Evolutionary conservation across 257 asterid genomes (phyloP).

Genomic region (Solanum medicagineum): DNA sequence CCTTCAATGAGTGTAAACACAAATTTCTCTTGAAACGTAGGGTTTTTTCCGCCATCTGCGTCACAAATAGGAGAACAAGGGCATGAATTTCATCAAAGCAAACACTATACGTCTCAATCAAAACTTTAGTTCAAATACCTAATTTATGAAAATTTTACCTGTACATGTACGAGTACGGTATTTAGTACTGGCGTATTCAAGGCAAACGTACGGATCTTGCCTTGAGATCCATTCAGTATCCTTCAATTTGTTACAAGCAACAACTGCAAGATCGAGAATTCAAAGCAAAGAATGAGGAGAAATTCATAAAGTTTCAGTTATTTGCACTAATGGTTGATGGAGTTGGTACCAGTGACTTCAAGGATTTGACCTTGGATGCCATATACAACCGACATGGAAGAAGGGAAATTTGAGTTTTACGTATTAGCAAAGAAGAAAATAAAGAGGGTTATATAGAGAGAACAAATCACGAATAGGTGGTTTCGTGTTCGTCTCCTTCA

Average conservation of each 20-base stretch:
- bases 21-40: constrained; percentile 90
- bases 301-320: background rate
- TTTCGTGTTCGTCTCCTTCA: background rate
- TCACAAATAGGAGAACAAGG: background rate
- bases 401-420: background rate
- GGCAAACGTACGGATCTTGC: constrained; percentile 90
- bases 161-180: constrained; percentile 83
- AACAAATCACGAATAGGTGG: background rate
- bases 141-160: constrained; percentile 19
- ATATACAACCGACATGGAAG: constrained; percentile 52
- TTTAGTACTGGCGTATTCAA: constrained; percentile 69
- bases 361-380: constrained; percentile 90
- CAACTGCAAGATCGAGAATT: constrained; percentile 35
- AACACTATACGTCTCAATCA: background rate
- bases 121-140: background rate
- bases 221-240: constrained; percentile 96
- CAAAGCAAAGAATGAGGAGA: background rate
- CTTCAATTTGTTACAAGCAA: constrained; percentile 63
- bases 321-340: background rate
- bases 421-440: background rate
- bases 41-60: constrained; percentile 88
- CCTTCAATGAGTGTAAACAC: constrained; percentile 77
- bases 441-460: background rate
- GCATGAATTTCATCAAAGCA: background rate
- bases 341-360: constrained; percentile 65